Base-by-base conservation (phyloP, 1,284 basidiomycete genomes). In the Pseudozyma pruni region DNA sequence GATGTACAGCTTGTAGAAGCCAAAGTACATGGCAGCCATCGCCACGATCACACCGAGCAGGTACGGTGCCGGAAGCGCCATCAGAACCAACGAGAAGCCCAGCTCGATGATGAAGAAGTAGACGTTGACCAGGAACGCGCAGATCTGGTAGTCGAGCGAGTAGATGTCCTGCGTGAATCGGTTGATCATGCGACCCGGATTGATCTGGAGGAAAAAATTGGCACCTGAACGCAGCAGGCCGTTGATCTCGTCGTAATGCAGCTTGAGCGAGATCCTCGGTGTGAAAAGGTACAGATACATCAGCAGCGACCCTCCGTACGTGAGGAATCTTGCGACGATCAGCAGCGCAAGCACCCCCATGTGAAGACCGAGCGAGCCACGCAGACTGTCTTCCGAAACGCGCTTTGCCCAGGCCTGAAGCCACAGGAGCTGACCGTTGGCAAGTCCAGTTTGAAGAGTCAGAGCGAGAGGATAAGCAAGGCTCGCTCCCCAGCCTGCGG, bases 161-260 rank as follows among this genome's bases (percentile, higher is more conserved):
- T 58, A 74, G 45, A 75, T 41, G 34, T 73, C 72, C 39, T 71
- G 66, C 20, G 71, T 67, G 50, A 73, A 73, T 5, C 72, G 55
- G 37, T 73, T 73, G 39, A 73, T 38, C 23, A 75, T 57, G 20
- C 50, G 54, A 16, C 72, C 72, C 14, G 60, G 44, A 20, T 46
- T 59, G 19, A 34, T 33, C 22, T 68, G 44, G 31, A 73, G 63
- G 51, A 64, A 72, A 29, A 33, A 56, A 3, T 67, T 42, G 51
- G 41, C 16, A 0, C 47, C 40, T 4, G 68, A 33, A 13, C 35
- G 23, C 17, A 67, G 38, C 9, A 72, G 35, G 14, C 51, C 64
- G n/a, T 11, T 23, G 13, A 55, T 27, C 11, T 59, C 40, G 31
- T 34, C 37, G n/a, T 22, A 19, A 25, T 69, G 66, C 17, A 72